These are phyloP conservation scores for Letharia lupina DNA, from an alignment of 495 filamentous ascomycete genomes.

Conservation along the genomic window DNA sequence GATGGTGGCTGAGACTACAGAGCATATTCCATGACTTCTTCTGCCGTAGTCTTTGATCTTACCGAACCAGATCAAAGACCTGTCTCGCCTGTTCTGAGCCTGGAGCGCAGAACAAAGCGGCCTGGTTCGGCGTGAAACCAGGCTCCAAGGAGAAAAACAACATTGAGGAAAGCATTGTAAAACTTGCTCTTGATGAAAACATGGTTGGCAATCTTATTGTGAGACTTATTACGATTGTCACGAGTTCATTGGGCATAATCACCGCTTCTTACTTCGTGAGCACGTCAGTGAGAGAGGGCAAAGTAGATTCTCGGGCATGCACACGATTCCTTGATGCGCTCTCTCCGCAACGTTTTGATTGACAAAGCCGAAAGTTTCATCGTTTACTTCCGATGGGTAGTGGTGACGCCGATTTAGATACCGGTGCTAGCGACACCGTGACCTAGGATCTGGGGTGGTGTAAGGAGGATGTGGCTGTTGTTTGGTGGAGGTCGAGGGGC, in stretches of 20 bases:
- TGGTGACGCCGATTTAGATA: slow-evolving; percentile 26
- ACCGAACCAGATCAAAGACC: too few species aligned
- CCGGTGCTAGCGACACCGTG: slow-evolving; percentile 38
- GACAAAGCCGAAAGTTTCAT: too few species aligned
- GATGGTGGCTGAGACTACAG: background rate
- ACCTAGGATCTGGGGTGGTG: slow-evolving; percentile 33
- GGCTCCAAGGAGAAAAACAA: background rate
- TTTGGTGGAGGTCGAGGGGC: slow-evolving; percentile 48
- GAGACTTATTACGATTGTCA: background rate
- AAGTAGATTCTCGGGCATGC: too few species aligned
- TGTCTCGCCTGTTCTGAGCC: too few species aligned
- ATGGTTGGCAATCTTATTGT: background rate
- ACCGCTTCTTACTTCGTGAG: too few species aligned
- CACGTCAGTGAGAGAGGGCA: too few species aligned
- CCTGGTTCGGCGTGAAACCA: background rate
- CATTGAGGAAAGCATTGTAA: background rate
- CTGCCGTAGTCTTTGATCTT: too few species aligned
- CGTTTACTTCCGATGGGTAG: too few species aligned
- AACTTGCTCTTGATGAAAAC: background rate
- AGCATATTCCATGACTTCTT: background rate
- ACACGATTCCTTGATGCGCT: too few species aligned
- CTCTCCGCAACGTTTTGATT: too few species aligned
- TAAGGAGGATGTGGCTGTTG: slow-evolving; percentile 41
- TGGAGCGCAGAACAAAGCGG: too few species aligned
- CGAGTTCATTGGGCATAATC: too few species aligned